A percentile compares a stretch with the other conserved stretches of the same genome.
Conservation (phyloP, 2,329 filamentous ascomycete genomes). For the Arthroderma uncinatum region DNA sequence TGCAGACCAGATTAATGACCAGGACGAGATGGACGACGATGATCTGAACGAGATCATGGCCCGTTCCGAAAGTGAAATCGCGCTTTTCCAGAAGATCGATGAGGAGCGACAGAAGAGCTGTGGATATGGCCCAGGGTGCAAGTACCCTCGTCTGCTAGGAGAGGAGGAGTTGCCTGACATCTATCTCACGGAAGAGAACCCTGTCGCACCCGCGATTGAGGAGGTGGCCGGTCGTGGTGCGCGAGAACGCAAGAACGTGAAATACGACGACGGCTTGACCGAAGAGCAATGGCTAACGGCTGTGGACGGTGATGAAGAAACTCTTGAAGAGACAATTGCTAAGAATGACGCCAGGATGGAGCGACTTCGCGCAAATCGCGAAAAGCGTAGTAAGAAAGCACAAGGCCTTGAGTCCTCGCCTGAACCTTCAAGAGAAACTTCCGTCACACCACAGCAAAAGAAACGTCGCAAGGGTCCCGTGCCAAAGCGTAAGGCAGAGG, state of each 20-base stretch:
- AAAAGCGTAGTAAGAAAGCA: constrained; percentile 44
- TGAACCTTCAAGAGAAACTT: constrained; percentile 65
- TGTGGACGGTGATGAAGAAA: constrained; percentile 92
- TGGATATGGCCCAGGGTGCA: constrained; percentile 60
- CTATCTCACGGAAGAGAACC: constrained; percentile 77
- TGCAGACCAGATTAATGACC: constrained; percentile 61
- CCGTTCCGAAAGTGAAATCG: constrained; percentile 69
- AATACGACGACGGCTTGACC: constrained; percentile 92
- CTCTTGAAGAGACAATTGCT: constrained; percentile 81
- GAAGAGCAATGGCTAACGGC: constrained; percentile 99
- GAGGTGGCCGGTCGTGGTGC: constrained; percentile 78
- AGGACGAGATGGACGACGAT: constrained; percentile 97
- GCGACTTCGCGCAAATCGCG: constrained; percentile 64
- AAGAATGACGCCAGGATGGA: constrained; percentile 79
- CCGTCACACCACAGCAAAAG: constrained; percentile 59
- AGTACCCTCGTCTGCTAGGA: constrained; percentile 65
- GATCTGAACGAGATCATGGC: constrained; percentile 92
- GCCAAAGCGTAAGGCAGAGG: constrained; percentile 80
- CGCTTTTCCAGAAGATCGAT: constrained; percentile 71
- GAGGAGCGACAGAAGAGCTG: constrained; percentile 56
- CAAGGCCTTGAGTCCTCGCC: constrained; percentile 58
- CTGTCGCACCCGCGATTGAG: constrained; percentile 65
- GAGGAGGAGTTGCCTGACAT: constrained; percentile 89
- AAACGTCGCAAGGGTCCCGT: constrained; percentile 62
- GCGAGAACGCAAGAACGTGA: constrained; percentile 84